Base-by-base conservation (phyloP, 441 rosid genomes). In the Adansonia grandidieri region DNA sequence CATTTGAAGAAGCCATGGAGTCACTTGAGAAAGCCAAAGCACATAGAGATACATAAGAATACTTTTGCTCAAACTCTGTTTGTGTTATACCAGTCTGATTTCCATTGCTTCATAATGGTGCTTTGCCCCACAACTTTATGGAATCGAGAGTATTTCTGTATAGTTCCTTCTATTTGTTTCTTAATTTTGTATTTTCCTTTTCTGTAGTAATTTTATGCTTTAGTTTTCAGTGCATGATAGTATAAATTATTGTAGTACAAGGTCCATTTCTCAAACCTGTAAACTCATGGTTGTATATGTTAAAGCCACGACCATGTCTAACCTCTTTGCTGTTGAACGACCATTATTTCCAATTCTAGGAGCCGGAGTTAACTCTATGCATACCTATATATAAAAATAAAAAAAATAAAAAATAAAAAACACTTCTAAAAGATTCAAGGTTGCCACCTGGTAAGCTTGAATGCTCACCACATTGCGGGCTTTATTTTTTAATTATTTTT, bases 1-100 rank as follows among this genome's bases (percentile, higher is more conserved):
- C 98, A 77, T 94, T 91, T 73, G 95, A 94, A 76, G 97, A 89
- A 69, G 91, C 93, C 73, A 85, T 91, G 89, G 97, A 86, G 48
- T 88, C 92, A 9, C 79, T 94, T 37, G 92, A 93, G 82, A 91
- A 93, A 85, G 82, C 89, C 24, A 94, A 86, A 86, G 73, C 86
- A 65, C 83, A 75, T 22, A 86, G 84, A 73, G 88, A 81, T 82
- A 79, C 22, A 9, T 77, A 67, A 75, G 11, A 50, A 48, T 48
- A 9, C 48, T 47, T 44, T 74, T 42, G 32, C 20, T 60, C 57
- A 44, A 57, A 19, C 13, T 58, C 22, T 44, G 7, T 13, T 19
- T 17, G 17, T 11, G 5, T 17, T 54, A 6, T 51, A 45, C 63
- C 32, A 40, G 45, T 4, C 17, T 45, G 9, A 65, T 6, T 47